Evolutionary conservation across 2,329 filamentous ascomycete genomes (phyloP).

Genomic region (Hypoxylon sp.): DNA sequence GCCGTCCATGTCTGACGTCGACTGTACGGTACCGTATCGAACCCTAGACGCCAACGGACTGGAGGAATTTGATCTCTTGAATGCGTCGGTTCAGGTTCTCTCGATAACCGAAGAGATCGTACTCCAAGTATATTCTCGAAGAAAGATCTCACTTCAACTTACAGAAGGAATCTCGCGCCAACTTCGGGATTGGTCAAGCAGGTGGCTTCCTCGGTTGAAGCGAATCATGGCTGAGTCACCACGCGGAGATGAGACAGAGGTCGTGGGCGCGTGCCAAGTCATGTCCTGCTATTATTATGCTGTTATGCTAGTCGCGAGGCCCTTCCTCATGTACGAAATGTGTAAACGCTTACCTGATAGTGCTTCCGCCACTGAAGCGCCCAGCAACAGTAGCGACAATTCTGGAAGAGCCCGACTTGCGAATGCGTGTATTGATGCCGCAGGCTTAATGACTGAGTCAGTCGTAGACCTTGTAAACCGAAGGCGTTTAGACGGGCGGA

Average conservation of each 20-base stretch:
- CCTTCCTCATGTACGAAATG: constrained; percentile 69
- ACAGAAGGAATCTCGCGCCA: constrained; percentile 67
- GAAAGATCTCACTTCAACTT: constrained; percentile 65
- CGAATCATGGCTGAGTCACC: constrained; percentile 51
- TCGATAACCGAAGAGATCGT: constrained; percentile 65
- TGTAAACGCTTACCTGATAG: constrained; percentile 59
- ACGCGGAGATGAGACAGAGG: constrained; percentile 48
- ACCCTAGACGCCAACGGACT: constrained; percentile 52
- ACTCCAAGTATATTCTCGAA: constrained; percentile 64
- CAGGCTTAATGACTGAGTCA: constrained; percentile 65
- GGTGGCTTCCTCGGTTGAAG: constrained; percentile 62
- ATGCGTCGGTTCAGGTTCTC: constrained; percentile 66
- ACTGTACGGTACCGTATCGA: constrained; percentile 65
- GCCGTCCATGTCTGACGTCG: constrained; percentile 65
- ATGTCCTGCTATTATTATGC: constrained; percentile 68
- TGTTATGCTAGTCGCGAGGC: constrained; percentile 68
- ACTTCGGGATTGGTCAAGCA: constrained; percentile 63
- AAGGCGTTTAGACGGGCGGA: constrained; percentile 58
- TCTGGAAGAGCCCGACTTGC: constrained; percentile 64
- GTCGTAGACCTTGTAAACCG: constrained; percentile 60
- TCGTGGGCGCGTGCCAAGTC: constrained; percentile 64
- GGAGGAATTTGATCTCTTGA: constrained; percentile 61
- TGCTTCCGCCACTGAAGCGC: constrained; percentile 30
- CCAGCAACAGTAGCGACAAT: constrained; percentile 43
- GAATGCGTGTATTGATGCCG: constrained; percentile 68